Percentiles rank a stretch among this genome's conserved stretches.
phyloP scores from a whole-genome alignment of 345 rosid species.

The Aquilaria yunnanensis region DNA sequence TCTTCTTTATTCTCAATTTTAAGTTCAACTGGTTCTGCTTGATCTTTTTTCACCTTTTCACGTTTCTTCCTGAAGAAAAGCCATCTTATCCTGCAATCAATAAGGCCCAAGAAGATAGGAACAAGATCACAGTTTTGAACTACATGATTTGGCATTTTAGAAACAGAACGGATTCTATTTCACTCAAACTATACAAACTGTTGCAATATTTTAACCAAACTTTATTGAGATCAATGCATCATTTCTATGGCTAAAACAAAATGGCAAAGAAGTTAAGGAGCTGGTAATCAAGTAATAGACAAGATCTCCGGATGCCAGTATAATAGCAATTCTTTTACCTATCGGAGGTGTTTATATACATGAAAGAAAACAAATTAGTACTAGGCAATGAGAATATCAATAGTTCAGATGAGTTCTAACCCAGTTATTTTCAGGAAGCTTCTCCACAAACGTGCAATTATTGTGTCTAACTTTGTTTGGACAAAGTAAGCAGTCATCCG shows the following conservation, averaged over 20 bases:
- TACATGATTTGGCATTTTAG: background rate
- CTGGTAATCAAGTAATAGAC: too few species aligned
- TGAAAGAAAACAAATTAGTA: too few species aligned
- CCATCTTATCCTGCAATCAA: conserved; percentile 34
- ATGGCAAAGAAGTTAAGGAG: too few species aligned
- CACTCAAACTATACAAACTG: too few species aligned
- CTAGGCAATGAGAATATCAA: background rate
- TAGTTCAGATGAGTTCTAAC: conserved; percentile 23
- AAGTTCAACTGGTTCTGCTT: conserved; percentile 31
- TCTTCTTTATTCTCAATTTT: conserved; percentile 24
- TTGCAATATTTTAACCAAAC: too few species aligned
- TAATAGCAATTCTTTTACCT: too few species aligned
- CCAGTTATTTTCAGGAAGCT: conserved; percentile 44
- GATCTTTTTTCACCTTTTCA: conserved; percentile 6
- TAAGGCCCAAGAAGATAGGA: background rate
- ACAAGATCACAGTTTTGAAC: background rate
- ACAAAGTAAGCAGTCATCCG: conserved; percentile 47
- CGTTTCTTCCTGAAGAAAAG: conserved; percentile 29
- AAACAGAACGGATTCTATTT: too few species aligned
- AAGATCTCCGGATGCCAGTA: too few species aligned
- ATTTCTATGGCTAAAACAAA: too few species aligned
- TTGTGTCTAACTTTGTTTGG: conserved; percentile 43
- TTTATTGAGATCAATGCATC: too few species aligned
- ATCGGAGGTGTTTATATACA: too few species aligned
- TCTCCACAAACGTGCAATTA: conserved; percentile 50